phyloP scores from a whole-genome alignment of 495 filamentous ascomycete species.

The Eremomyces bilateralis region DNA sequence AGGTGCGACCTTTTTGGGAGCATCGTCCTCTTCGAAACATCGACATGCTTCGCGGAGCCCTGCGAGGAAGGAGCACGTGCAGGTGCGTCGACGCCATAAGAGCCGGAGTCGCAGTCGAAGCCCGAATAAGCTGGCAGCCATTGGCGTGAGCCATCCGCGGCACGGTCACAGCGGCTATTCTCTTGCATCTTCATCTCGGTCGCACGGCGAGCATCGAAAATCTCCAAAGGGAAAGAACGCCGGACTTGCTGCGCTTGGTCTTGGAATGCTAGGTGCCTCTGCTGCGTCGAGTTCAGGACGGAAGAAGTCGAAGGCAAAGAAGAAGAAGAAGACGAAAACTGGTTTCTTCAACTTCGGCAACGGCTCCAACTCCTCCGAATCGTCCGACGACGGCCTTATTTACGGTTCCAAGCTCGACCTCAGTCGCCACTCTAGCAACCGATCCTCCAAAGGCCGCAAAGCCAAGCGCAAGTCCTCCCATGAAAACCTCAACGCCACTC shows the following conservation, averaged over 20 bases:
- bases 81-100: too few relatives aligned
- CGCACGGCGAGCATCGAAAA: too few relatives aligned
- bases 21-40: too few relatives aligned
- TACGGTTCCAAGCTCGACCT: slow-evolving; percentile 13
- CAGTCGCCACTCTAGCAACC: slow-evolving; percentile 7
- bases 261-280: slow-evolving; percentile 19
- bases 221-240: too few relatives aligned
- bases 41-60: slow-evolving; percentile 2
- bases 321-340: slow-evolving; percentile 22
- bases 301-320: slow-evolving; percentile 17
- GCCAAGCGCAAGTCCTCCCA: slow-evolving; percentile 13
- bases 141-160: too few relatives aligned
- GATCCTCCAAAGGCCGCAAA: background rate
- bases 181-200: too few relatives aligned
- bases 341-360: slow-evolving; percentile 41
- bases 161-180: too few relatives aligned
- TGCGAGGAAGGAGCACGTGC: too few relatives aligned
- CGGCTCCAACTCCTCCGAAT: slow-evolving; percentile 36
- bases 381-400: slow-evolving; percentile 10
- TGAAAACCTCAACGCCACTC: slow-evolving; percentile 30
- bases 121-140: too few relatives aligned
- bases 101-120: slow-evolving; percentile 8
- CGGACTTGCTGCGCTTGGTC: slow-evolving; percentile 4
- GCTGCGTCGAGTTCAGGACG: slow-evolving; percentile 29
- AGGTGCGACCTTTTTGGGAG: too few relatives aligned